Evolutionary conservation across 2,329 filamentous ascomycete genomes (phyloP).

Genomic region (Botrytis elliptica): DNA sequence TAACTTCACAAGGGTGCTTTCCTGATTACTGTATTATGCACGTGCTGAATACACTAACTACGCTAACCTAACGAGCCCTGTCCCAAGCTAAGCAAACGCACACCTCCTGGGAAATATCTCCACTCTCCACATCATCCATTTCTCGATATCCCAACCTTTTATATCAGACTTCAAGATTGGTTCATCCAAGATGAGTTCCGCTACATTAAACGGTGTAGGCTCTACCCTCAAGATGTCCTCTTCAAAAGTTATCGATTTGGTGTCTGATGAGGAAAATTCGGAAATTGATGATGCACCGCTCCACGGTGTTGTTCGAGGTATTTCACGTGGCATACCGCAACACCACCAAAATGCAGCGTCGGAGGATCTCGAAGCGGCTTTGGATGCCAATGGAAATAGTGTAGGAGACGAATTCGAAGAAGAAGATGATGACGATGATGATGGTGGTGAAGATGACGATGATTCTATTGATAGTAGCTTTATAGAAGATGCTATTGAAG

Average conservation of each 20-base stretch:
- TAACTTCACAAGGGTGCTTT: not conserved
- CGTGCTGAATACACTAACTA: not conserved
- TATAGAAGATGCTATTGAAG: conserved; percentile 48
- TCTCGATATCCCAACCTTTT: not conserved
- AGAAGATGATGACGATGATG: not conserved
- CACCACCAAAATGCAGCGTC: conserved; percentile 13
- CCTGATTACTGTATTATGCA: not conserved
- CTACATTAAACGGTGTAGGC: conserved; percentile 10
- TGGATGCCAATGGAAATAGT: not conserved
- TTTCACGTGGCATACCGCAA: conserved; percentile 16
- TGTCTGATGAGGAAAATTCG: conserved; percentile 1
- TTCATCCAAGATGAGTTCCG: not conserved
- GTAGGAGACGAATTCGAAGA: not conserved
- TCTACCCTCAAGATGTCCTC: conserved; percentile 12
- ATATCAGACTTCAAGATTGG: not conserved
- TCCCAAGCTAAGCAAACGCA: not conserved
- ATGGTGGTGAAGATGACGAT: conserved; percentile 27
- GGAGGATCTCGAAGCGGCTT: not conserved
- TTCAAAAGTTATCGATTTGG: conserved; percentile 15
- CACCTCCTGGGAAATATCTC: not conserved
- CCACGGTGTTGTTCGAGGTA: not conserved
- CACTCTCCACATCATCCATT: not conserved
- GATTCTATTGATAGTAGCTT: conserved; percentile 45
- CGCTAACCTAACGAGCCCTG: not conserved
- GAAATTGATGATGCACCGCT: not conserved